Base-by-base conservation (phyloP, 352 stramenopile species). In the Phytophthora litchii region DNA sequence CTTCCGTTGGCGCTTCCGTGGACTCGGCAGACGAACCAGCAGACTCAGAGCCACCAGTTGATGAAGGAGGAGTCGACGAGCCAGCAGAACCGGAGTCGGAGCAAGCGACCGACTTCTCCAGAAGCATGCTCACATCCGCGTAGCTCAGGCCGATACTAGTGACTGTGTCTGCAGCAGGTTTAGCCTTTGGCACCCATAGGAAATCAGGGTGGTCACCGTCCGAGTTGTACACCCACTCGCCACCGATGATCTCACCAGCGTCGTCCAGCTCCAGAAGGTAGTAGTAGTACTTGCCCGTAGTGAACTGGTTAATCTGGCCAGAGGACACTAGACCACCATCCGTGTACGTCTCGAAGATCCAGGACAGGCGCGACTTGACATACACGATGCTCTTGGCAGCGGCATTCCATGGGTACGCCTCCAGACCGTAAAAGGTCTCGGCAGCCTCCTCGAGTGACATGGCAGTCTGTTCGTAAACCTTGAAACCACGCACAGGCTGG, bases 331-430 rank as follows among this genome's bases (percentile, higher is more conserved):
- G 62, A 1, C 58, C 56, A 0, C 71, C 71, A n/a, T 80, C 60
- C 11, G 68, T 62, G 48, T 68, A 57, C 8, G 61, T 64, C 56
- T 81, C 68, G 10, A 64, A 36, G 21, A 86, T 72, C 67, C 73
- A 88, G 17, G 59, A 72, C 8, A 88, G 56, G 41, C 42, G 69
- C 8, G 59, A 78, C 44, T 72, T 53, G 0, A 80, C 61, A 48
- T 78, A 84, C 59, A 70, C 52, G 35, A 88, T 67, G 29, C 50
- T 70, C 57, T 62, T 69, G 14, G 66, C 70, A 3, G 56, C 55
- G 3, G 37, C 59, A 43, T 86, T 86, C 64, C 81, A 88, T 44
- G 73, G 75, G 38, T 88, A 88, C 35, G 27, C 41, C 25, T 64
- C 47, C 1, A 71, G 68, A 35, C 59, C 57, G 47, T 76, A 85